Evolutionary conservation across 1,139 yeast genomes (phyloP), one percentile per base, ranked within the genome.

Genomic region (Magnusiomyces paraingens): DNA sequence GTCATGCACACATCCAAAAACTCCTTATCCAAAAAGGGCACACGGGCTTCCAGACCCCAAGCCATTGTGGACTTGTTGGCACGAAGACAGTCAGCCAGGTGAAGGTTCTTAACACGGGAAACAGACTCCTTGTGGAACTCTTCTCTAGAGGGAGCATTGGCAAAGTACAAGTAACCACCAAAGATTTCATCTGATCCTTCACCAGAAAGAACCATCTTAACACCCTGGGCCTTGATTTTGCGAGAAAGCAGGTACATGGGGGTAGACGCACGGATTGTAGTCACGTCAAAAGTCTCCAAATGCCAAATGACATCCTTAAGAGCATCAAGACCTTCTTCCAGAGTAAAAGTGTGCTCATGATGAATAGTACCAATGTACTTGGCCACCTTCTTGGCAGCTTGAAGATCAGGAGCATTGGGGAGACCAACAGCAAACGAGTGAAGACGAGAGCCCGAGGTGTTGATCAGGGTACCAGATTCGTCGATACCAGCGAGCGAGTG

Each of bases 61-160:
- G 99, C 99, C 97, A 93, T 88, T 59, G 99, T 93, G 39, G 98
- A 91, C 77, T 93, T 93, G 88, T 93, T 93, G 63, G 99, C 99
- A 73, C 99, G 86, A 70, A 93, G 78, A 77, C 98, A 91, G 76
- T 93, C 99, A 59, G 99, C 91, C 65, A 84, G 84, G 73, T 93
- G 97, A 74, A 93, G 80, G 91, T 93, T 91, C 80, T 93, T 89
- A 65, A 93, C 97, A 72, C 99, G 82, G 75, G 85, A 78, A 58
- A 94, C 96, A 74, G 95, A 86, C 76, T 93, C 99, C 61, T 83
- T 78, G 73, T 93, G 99, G 89, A 93, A 93, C 64, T 87, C 98
- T 57, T 76, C 77, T 52, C 96, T 84, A 56, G 85, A 77, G 65
- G 99, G 99, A 53, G 99, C 99, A 67, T 87, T 84, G 54, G 97